These are phyloP conservation scores for Withania somnifera DNA, from an alignment of 305 asterid genomes.

Conservation along the genomic window DNA sequence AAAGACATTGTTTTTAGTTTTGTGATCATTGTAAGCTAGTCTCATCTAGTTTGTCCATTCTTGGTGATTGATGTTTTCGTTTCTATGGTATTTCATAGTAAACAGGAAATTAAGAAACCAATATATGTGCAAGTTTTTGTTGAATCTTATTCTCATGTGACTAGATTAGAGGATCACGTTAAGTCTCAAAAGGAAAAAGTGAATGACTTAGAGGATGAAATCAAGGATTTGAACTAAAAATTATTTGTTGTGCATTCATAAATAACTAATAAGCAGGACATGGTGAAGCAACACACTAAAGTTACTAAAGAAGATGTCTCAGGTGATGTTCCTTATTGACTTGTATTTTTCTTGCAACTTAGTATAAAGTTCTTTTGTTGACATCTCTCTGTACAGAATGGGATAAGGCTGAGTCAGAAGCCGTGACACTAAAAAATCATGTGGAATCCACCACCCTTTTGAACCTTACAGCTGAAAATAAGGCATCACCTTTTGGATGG, in stretches of 20 bases:
- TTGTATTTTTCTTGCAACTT: too few relatives aligned
- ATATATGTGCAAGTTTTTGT: conserved; percentile 90
- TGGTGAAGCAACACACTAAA: conserved; percentile 44
- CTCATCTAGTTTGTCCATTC: not conserved
- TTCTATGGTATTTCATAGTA: conserved; percentile 26
- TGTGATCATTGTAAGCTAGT: not conserved
- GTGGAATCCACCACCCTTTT: too few relatives aligned
- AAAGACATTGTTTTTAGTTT: not conserved
- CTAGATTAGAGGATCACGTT: conserved; percentile 88
- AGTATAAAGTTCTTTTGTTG: too few relatives aligned
- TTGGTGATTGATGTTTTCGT: not conserved
- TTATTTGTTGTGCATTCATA: too few relatives aligned
- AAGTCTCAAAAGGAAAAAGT: conserved; percentile 44
- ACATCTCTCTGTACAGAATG: too few relatives aligned
- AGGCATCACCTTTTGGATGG: too few relatives aligned
- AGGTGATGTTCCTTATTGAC: too few relatives aligned
- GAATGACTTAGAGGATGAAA: not conserved
- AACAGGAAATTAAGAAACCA: conserved; percentile 67
- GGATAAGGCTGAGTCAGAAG: too few relatives aligned
- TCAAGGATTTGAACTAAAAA: too few relatives aligned
- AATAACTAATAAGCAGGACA: conserved; percentile 20
- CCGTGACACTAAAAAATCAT: too few relatives aligned
- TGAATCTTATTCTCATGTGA: conserved; percentile 82
- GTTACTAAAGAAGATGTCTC: too few relatives aligned
- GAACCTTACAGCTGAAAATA: too few relatives aligned